These are phyloP conservation scores for Trifolium dubium DNA, from an alignment of 306 rosid species.

Conservation along the genomic window DNA sequence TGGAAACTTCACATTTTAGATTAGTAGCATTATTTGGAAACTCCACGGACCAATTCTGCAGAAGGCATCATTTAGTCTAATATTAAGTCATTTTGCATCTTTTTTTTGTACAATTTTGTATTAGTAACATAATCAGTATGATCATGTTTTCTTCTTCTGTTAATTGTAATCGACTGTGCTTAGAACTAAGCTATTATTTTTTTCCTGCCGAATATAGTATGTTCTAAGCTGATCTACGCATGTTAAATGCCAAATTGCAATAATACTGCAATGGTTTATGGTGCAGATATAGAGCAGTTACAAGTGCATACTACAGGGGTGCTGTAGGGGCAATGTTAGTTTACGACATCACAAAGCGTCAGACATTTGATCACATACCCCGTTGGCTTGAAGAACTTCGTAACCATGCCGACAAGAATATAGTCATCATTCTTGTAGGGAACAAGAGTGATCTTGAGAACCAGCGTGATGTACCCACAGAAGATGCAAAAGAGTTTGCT, in stretches of 20 bases:
- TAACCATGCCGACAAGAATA: conserved; percentile 90
- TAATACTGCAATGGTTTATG: conserved; percentile 35
- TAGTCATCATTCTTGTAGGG: conserved; percentile 87
- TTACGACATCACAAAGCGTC: conserved; percentile 88
- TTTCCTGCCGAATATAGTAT: not conserved
- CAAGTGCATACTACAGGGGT: conserved; percentile 96
- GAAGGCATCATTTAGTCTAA: not conserved
- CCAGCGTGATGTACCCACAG: conserved; percentile 91
- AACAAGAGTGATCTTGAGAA: conserved; percentile 88
- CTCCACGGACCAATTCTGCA: not conserved
- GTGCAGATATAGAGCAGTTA: conserved; percentile 89
- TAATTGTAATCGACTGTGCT: no score
- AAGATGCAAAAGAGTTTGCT: conserved; percentile 93
- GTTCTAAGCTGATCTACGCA: not conserved
- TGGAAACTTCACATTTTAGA: not conserved
- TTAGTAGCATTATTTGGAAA: not conserved
- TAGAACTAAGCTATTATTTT: no score
- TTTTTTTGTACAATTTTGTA: not conserved
- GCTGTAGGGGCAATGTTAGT: conserved; percentile 98
- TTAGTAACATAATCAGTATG: conserved; percentile 1
- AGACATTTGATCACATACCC: conserved; percentile 87
- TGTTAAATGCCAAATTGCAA: conserved; percentile 47
- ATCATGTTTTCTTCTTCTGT: no score
- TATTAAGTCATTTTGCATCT: not conserved
- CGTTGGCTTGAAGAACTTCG: conserved; percentile 97